Percentiles rank a stretch among this genome's conserved stretches.
Evolutionary conservation across 495 filamentous ascomycete genomes (phyloP).

Genomic region (Viridothelium virens): DNA sequence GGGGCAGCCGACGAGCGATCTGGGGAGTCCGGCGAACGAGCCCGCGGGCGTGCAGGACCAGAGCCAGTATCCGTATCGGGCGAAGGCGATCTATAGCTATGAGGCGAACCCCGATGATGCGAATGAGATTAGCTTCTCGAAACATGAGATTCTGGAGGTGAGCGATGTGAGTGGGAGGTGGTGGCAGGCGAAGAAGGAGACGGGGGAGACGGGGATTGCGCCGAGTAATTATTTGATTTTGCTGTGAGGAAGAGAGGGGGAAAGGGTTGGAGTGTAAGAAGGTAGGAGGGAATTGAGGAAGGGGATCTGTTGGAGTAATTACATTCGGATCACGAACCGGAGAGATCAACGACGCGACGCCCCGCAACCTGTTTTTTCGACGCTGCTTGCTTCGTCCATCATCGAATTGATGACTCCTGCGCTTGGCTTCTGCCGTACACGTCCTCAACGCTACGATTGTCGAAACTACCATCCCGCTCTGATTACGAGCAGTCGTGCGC

Average conservation of each 20-base stretch:
- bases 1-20: not conserved
- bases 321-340: not conserved
- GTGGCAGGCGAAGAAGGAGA: constrained; percentile 98
- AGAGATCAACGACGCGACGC: too few relatives aligned
- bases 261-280: not conserved
- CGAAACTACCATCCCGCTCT: too few relatives aligned
- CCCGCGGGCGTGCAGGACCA: constrained; percentile 41
- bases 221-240: constrained; percentile 97
- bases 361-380: too few relatives aligned
- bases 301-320: not conserved
- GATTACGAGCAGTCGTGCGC: too few relatives aligned
- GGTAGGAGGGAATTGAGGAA: not conserved
- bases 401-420: too few relatives aligned
- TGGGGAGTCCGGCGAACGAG: not conserved
- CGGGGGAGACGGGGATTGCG: constrained; percentile 91
- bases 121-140: constrained; percentile 94
- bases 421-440: too few relatives aligned
- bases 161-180: constrained; percentile 94
- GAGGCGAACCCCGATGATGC: constrained; percentile 97
- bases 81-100: constrained; percentile 98
- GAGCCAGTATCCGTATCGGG: constrained; percentile 92
- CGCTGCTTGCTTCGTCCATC: too few relatives aligned
- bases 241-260: constrained; percentile 45
- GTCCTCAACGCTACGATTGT: too few relatives aligned
- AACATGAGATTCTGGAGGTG: constrained; percentile 94